Base-by-base conservation (phyloP, 2,329 filamentous ascomycete genomes). In the Colletotrichum endophyticum region DNA sequence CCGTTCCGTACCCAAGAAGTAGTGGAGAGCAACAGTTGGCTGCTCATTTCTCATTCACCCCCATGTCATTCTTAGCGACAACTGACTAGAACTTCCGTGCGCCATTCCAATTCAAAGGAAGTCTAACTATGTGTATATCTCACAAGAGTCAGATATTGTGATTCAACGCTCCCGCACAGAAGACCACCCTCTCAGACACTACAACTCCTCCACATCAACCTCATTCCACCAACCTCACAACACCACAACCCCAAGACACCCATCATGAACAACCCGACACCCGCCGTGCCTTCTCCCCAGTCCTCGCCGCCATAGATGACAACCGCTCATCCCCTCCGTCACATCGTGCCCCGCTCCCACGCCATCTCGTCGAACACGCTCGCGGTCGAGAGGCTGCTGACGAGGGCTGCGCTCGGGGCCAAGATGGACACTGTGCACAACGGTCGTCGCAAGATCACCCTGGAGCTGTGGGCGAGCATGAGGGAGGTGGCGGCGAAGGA, bases 331-430 rank as follows among this genome's bases (percentile, higher is more conserved):
- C 22, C 70, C 9, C 74, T 77, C 16, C n/a, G 25, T 2, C 53
- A 36, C 19, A 61, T 77, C 28, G 66, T 74, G 6, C 75, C 30
- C 75, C 30, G 63, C 7, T 39, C 34, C 15, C 44, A 30, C 15
- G 63, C 53, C 15, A 19, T 77, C 57, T 49, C 66, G n/a, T 75
- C 73, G 9, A 39, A 73, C 22, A 56, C 39, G 11, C 70, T 62
- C 12, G 71, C 77, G 5, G n/a, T 34, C 1, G 78, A 79, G 44
- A 79, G 77, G 39, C 19, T 77, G n/a, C 77, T 71, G 15, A 75
- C 78, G 9, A 78, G 78, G 66, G 66, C 72, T 12, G 57, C 76
- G 5, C 62, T 76, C 8, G 77, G 76, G 11, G 64, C 77, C 9
- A 49, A 67, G 22, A 53, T 78, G 15, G 75, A 78, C 22, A 69